Base-by-base conservation (phyloP, 768 basidiomycete genomes). In the Nevesoporus exiguus region DNA sequence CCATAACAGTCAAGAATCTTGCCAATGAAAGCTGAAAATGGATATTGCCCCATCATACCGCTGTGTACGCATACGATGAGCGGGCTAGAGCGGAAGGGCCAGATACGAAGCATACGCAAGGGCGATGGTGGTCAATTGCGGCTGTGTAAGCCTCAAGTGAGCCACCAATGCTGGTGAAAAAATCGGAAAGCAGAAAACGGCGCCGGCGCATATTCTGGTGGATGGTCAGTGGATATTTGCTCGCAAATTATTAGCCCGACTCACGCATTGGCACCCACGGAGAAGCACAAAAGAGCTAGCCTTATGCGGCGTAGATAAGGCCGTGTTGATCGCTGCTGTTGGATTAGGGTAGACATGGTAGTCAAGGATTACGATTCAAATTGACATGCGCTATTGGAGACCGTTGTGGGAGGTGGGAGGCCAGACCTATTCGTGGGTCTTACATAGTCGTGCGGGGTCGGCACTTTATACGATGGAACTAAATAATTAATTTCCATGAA, bases 1-100 rank as follows among this genome's bases (percentile, higher is more conserved):
- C 90, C 90, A 61, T 82, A 77, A 36, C 62, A 62, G 69, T 93
- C 90, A 39, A 88, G 75, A 2, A 85, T 65, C 57, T 81, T 84
- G 43, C 90, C 90, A 39, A 85, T 82, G 1, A 89, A 15, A 2
- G 83, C 82, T 19, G 86, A 80, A 54, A 89, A 76, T 3, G 88
- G 88, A 67, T 93, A 92, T 72, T 92, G 89, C 5, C 88, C 86
- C 57, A 84, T 79, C 79, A 93, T 83, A 3, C 86, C 90, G n/a
- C 90, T 92, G 48, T 33, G 36, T 50, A 25, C 13, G 43, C 30
- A 9, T 17, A n/a, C n/a, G 5, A 13, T 61, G 36, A 60, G 54
- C 22, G 6, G 37, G 13, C 3, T 29, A 52, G 36, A 52, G 15
- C 37, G 17, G 7, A 22, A 11, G 36, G 22, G 10, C 30, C 24